Base-by-base conservation (phyloP, 768 basidiomycete species). In the Nidularia sp. region DNA sequence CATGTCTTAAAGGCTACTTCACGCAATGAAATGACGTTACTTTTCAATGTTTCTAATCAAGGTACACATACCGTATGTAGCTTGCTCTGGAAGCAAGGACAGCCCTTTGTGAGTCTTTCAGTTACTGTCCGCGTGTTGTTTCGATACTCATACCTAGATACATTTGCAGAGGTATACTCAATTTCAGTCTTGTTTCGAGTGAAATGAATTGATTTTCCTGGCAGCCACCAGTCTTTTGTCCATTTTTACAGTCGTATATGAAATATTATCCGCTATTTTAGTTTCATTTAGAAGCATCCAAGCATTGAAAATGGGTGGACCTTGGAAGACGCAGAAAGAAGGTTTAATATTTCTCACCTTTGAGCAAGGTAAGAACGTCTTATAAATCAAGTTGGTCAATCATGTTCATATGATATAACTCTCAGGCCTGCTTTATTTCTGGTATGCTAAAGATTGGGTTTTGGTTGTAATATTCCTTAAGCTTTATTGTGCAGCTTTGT, bases 51-150 rank as follows among this genome's bases (percentile, higher is more conserved):
- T 49, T 9, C 36, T 18, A 18, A 18, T 18, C 18, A 18, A 32
- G 7, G 36, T 29, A 18, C 44, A 48, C 8, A 15, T 32, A 6
- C 54, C 56, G 4, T 45, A 44, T 39, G 36, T 49, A 13, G 4
- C 29, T 12, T 57, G 58, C 46, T 49, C 36, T 18, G 52, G 42
- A n/a, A 49, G 50, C n/a, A 47, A 31, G 13, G 48, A 12, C 15
- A 36, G 45, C 5, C 53, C 53, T 10, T 51, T 55, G 57, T 58
- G 33, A 48, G 57, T 45, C 4, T 13, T 46, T 42, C 39, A 12
- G 9, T 45, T 9, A 39, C 15, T 9, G 15, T 39, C 9, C 9
- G 15, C 36, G 9, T 8, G 9, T 45, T 25, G 22, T 10, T 45
- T 9, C 15, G 9, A 39, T 15, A 15, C 36, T 39, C 15, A 39